Evolutionary conservation across 805 yeast species (phyloP).

Genomic region (Suhomyces tanzawaensis): DNA sequence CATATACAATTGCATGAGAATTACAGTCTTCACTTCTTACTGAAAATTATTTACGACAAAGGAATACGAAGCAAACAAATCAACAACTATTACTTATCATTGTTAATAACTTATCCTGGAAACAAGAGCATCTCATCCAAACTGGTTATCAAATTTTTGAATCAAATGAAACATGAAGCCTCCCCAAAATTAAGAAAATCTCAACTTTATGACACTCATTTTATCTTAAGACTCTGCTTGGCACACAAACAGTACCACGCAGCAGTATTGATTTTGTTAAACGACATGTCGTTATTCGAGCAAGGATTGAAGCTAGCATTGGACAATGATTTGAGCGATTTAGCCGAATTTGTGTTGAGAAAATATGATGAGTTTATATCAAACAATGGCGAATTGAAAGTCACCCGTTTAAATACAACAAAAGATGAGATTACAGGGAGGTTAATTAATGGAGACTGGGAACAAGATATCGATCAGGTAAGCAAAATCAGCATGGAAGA

Average conservation of each 20-base stretch:
- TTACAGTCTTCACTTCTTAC: slow-evolving; percentile 64
- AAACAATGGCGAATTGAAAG: slow-evolving; percentile 10
- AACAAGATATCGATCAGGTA: slow-evolving; percentile 36
- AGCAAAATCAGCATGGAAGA: slow-evolving; percentile 35
- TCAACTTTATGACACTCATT: slow-evolving; percentile 60
- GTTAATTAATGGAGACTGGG: slow-evolving; percentile 21
- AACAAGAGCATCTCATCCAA: slow-evolving; percentile 18
- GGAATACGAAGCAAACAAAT: slow-evolving; percentile 44
- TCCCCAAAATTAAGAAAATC: slow-evolving; percentile 9
- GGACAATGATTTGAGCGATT: slow-evolving; percentile 52
- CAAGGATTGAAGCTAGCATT: slow-evolving; percentile 80
- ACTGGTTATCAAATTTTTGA: slow-evolving; percentile 33
- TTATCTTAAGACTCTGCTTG: slow-evolving; percentile 70
- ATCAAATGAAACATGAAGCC: slow-evolving; percentile 21
- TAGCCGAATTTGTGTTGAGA: slow-evolving; percentile 42
- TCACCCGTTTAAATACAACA: slow-evolving; percentile 1
- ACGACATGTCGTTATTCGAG: slow-evolving; percentile 62
- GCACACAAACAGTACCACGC: slow-evolving; percentile 56
- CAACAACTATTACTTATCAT: slow-evolving; percentile 68
- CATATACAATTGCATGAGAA: slow-evolving; percentile 48
- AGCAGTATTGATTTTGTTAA: slow-evolving; percentile 71
- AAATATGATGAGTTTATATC: slow-evolving; percentile 27
- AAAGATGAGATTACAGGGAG: neutral
- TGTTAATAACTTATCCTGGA: slow-evolving; percentile 50
- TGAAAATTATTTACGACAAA: slow-evolving; percentile 43